These are phyloP conservation scores for Spizellomyces punctatus DNA, from an alignment of 192 early-diverging fungal species.

Conservation along the genomic window DNA sequence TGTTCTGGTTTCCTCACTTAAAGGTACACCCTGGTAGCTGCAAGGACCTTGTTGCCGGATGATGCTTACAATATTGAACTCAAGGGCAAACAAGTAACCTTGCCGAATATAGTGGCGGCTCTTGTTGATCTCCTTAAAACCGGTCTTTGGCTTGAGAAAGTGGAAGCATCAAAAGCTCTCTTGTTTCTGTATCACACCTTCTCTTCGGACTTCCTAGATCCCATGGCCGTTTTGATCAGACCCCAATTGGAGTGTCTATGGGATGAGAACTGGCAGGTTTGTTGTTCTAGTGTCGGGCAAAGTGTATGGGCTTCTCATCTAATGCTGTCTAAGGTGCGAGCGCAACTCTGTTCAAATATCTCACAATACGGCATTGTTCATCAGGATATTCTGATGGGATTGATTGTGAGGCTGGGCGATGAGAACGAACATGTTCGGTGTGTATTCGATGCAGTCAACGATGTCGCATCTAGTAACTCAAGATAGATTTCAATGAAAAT, in stretches of 20 bases:
- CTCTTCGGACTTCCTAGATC: slow-evolving; percentile 42
- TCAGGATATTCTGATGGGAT: slow-evolving; percentile 22
- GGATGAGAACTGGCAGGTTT: slow-evolving; percentile 42
- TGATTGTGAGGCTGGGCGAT: slow-evolving; percentile 42
- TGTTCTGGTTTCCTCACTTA: slow-evolving; percentile 51
- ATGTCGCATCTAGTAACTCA: background rate
- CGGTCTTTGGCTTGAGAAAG: slow-evolving; percentile 42
- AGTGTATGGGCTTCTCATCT: background rate
- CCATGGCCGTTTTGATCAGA: slow-evolving; percentile 32
- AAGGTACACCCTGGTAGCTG: slow-evolving; percentile 19
- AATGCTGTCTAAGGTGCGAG: slow-evolving; percentile 23
- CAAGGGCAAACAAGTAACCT: slow-evolving; percentile 37
- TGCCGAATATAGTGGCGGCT: slow-evolving; percentile 33
- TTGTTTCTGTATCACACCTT: slow-evolving; percentile 46
- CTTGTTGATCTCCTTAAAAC: slow-evolving; percentile 32
- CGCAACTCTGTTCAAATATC: slow-evolving; percentile 39
- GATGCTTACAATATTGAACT: background rate
- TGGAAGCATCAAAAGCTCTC: slow-evolving; percentile 49
- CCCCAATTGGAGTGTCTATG: slow-evolving; percentile 42
- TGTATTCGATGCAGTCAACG: background rate
- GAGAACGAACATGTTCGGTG: slow-evolving; percentile 32
- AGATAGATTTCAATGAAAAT: background rate
- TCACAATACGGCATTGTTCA: slow-evolving; percentile 31
- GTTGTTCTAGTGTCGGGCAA: background rate
- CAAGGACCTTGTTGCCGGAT: background rate